phyloP scores from a whole-genome alignment of 768 basidiomycete genomes.

The Russula ochroleuca region DNA sequence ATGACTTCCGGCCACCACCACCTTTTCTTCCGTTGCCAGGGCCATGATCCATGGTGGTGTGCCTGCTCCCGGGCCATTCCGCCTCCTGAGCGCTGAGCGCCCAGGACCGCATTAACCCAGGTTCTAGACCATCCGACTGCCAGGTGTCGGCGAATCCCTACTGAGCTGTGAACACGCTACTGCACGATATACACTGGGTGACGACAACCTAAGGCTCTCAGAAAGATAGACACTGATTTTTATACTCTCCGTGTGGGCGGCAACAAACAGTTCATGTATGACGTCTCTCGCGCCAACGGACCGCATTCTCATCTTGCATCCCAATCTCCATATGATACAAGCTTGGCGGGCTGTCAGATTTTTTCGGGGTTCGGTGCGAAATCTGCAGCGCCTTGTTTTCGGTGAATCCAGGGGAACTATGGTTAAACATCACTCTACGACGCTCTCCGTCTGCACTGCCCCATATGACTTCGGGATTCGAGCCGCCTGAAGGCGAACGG shows the following conservation, averaged over 20 bases:
- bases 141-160: neutral
- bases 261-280: neutral
- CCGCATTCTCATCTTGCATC: neutral
- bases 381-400: neutral
- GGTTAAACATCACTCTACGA: neutral
- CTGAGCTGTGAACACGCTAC: neutral
- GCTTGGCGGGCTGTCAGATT: neutral
- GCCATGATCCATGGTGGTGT: neutral
- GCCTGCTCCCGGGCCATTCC: neutral
- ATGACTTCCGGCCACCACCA: neutral
- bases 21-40: neutral
- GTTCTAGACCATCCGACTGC: neutral
- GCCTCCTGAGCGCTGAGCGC: neutral
- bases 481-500: neutral
- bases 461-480: neutral
- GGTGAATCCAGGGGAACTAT: neutral
- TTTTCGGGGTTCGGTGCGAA: neutral
- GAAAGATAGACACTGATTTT: no score
- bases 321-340: neutral
- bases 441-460: neutral
- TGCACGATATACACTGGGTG: neutral
- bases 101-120: neutral
- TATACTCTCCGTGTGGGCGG: neutral
- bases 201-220: neutral
- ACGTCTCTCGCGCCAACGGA: neutral